Evolutionary conservation across 441 rosid species (phyloP).

Genomic region (Isatis lusitanica): DNA sequence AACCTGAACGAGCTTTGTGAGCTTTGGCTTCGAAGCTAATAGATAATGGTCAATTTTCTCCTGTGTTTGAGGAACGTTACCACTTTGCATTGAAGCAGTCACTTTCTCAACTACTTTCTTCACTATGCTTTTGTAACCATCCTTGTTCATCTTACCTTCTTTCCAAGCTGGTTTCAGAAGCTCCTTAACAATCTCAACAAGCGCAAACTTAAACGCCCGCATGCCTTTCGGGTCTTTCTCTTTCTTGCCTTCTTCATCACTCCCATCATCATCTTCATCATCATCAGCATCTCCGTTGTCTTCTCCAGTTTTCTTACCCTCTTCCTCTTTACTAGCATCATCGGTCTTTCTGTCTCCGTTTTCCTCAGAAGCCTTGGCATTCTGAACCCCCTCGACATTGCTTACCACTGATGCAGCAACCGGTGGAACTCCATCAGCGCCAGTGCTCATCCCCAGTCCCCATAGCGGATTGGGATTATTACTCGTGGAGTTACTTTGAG

Average conservation of each 20-base stretch:
- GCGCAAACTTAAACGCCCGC: slow-evolving; percentile 87
- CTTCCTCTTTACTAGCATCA: slow-evolving; percentile 41
- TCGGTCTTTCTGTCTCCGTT: slow-evolving; percentile 37
- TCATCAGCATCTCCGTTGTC: slow-evolving; percentile 44
- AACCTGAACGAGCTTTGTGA: slow-evolving; percentile 82
- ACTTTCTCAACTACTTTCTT: slow-evolving; percentile 97
- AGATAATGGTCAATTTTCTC: slow-evolving; percentile 89
- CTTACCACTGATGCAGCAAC: slow-evolving; percentile 32
- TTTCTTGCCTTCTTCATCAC: slow-evolving; percentile 49
- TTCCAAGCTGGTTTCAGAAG: slow-evolving; percentile 92
- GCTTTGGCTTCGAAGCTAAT: slow-evolving; percentile 76
- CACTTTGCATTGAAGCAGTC: slow-evolving; percentile 67
- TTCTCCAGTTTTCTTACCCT: slow-evolving; percentile 39
- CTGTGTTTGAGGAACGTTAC: slow-evolving; percentile 79
- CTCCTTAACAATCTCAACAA: slow-evolving; percentile 89
- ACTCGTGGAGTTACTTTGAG: slow-evolving; percentile 53
- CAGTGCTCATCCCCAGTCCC: slow-evolving; percentile 6
- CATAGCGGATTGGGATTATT: slow-evolving; percentile 38
- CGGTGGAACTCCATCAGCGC: slow-evolving; percentile 8
- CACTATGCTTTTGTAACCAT: slow-evolving; percentile 84
- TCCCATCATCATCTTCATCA: slow-evolving; percentile 41
- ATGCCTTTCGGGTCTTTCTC: slow-evolving; percentile 64
- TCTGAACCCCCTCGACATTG: slow-evolving; percentile 25
- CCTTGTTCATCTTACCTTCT: slow-evolving; percentile 87
- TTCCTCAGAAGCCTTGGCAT: slow-evolving; percentile 40